A percentile compares a stretch with the other conserved stretches of the same genome.
Conservation (phyloP, 371 early-diverging fungal species). For the Entomophthora muscae region DNA sequence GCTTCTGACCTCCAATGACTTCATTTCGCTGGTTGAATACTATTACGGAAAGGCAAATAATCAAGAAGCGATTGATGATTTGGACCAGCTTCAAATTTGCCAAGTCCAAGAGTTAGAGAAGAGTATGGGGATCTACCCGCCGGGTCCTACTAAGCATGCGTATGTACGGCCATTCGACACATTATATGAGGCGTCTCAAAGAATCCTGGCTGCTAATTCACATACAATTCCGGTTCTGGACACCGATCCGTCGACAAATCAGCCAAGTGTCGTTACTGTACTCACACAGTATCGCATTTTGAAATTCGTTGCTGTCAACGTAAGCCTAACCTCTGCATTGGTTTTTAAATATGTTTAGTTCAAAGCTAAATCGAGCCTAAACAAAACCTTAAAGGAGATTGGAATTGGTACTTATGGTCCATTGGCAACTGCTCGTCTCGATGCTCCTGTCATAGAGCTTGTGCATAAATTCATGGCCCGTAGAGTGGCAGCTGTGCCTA, state of each 20-base stretch:
- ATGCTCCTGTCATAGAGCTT: slow-evolving; percentile 68
- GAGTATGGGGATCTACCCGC: slow-evolving; percentile 31
- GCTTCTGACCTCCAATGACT: slow-evolving; percentile 83
- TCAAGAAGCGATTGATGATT: slow-evolving; percentile 60
- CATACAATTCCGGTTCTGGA: slow-evolving; percentile 82
- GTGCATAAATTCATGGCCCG: slow-evolving; percentile 74
- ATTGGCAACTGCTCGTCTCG: slow-evolving; percentile 53
- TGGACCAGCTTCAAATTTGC: slow-evolving; percentile 62
- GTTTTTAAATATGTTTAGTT: slow-evolving; percentile 23
- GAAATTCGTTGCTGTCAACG: slow-evolving; percentile 75
- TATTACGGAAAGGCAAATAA: slow-evolving; percentile 66
- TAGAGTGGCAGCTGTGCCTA: slow-evolving; percentile 78
- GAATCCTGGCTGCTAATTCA: slow-evolving; percentile 53
- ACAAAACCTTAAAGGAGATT: slow-evolving; percentile 46
- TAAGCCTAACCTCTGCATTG: slow-evolving; percentile 17
- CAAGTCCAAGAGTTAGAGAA: slow-evolving; percentile 39
- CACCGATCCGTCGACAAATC: slow-evolving; percentile 42
- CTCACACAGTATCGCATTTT: slow-evolving; percentile 81
- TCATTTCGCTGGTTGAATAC: slow-evolving; percentile 80
- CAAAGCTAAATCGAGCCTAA: slow-evolving; percentile 36
- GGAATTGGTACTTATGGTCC: slow-evolving; percentile 73
- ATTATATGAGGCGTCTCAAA: slow-evolving; percentile 59
- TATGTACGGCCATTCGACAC: slow-evolving; percentile 46
- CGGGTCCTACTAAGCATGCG: slow-evolving; percentile 36
- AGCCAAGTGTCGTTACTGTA: slow-evolving; percentile 78